Base-by-base conservation (phyloP, 139 green algal species). In the Trebouxia sp. region DNA sequence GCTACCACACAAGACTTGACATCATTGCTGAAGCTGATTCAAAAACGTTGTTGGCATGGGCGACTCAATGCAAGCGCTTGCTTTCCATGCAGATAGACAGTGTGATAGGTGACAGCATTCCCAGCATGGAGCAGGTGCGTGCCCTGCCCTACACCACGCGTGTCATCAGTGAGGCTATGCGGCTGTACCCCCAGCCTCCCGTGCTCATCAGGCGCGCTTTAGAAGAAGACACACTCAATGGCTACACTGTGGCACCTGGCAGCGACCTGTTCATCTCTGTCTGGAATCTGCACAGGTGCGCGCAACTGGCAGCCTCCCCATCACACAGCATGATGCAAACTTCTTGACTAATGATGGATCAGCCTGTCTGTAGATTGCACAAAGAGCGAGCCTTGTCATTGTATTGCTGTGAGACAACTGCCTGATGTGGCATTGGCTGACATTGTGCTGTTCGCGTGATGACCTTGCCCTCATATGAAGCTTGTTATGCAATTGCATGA, bases 131-230 rank as follows among this genome's bases (percentile, higher is more conserved):
- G 43, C 83, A 97, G 72, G 80, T 97, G 35, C 47, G 30, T 0
- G 70, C 48, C 70, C 82, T 96, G 65, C 69, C 72, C 45, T 95
- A 89, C 87, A 97, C 91, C 26, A 94, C 87, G 4, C 87, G 94
- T 12, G 90, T 94, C 11, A 94, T 97, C 85, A 94, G 93, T 75
- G 94, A 98, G 88, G 50, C 85, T 24, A 97, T 98, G 95, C 89
- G 95, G 24, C 84, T 98, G 55, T 98, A 98, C 91, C 95, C 95
- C 14, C 95, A 98, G 89, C 95, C 95, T 20, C 95, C 95, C 8
- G 95, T 98, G 78, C 95, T 98, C 55, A 98, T 98, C 77, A 85
- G 95, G 24, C 75, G 94, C 5, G 88, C 89, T 24, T 32, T 95
- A 41, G 79, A 92, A 80, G 85, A 91, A 43, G 88, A 92, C 70